Evolutionary conservation across 1,284 basidiomycete genomes (phyloP).

Genomic region (Sporisorium iseilematis-ciliati): DNA sequence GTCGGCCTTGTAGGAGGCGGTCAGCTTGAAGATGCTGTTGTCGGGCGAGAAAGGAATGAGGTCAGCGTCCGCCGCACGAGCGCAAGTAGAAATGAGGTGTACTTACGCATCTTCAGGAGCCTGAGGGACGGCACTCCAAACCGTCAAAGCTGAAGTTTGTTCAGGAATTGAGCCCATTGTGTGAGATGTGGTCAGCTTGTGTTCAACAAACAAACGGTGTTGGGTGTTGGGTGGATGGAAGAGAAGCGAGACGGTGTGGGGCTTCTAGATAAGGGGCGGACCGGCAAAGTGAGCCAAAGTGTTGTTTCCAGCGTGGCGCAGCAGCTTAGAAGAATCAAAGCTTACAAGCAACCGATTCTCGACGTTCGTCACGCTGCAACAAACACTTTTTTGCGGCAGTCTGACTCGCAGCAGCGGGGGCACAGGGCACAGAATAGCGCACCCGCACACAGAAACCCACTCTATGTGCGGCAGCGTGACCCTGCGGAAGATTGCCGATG

Average conservation of each 20-base stretch:
- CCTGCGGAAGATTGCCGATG: conserved; percentile 45
- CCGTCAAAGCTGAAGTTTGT: conserved; percentile 43
- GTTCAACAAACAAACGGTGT: not conserved
- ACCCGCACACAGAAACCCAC: too few species aligned
- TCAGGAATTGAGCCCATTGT: conserved; percentile 40
- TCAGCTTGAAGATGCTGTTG: conserved; percentile 84
- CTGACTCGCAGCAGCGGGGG: conserved; percentile 3
- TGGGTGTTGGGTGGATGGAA: not conserved
- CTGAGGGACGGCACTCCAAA: conserved; percentile 56
- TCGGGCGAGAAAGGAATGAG: not conserved
- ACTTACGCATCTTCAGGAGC: conserved; percentile 64
- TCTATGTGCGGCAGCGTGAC: conserved; percentile 28
- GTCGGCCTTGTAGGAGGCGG: conserved; percentile 87
- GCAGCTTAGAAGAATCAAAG: conserved; percentile 11
- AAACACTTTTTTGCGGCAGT: not conserved
- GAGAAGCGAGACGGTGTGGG: not conserved
- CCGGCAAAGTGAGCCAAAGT: conserved; percentile 1
- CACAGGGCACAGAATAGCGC: not conserved
- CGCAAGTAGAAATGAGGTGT: not conserved
- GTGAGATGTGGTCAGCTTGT: conserved; percentile 20
- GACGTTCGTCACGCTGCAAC: not conserved
- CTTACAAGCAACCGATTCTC: conserved; percentile 1
- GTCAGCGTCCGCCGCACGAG: not conserved
- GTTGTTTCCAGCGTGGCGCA: conserved; percentile 3
- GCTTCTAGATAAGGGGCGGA: conserved; percentile 5